Percentiles rank a stretch among this genome's conserved stretches.
These are phyloP conservation scores for Fagus crenata DNA, from an alignment of 306 rosid genomes.

Conservation along the genomic window DNA sequence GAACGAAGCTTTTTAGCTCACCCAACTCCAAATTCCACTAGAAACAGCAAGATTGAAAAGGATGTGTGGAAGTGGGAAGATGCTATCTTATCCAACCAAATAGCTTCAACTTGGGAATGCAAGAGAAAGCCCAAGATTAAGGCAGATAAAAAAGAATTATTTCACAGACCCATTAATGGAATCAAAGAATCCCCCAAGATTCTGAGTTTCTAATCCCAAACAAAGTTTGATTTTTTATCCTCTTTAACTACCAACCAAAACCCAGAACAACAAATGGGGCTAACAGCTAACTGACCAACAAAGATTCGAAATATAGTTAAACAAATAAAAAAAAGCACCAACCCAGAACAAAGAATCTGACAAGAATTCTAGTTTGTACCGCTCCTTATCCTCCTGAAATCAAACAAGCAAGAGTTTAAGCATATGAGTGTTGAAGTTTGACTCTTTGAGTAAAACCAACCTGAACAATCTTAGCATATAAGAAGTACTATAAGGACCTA, in stretches of 20 bases:
- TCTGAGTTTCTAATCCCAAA: constrained; percentile 60
- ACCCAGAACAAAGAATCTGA: constrained; percentile 21
- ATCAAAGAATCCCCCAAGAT: constrained; percentile 64
- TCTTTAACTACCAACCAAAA: constrained; percentile 58
- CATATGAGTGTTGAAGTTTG: constrained; percentile 41
- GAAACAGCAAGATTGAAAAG: constrained; percentile 28
- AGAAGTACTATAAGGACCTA: constrained; percentile 22
- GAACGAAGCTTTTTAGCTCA: constrained; percentile 13
- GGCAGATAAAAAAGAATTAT: constrained; percentile 30
- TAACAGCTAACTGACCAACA: constrained; percentile 37
- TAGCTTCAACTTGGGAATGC: constrained; percentile 48
- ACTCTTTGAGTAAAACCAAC: constrained; percentile 23
- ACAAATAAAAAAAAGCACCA: constrained; percentile 34
- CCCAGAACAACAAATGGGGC: constrained; percentile 48
- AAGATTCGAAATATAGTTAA: constrained; percentile 52
- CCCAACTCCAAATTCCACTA: constrained; percentile 41
- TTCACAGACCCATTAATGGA: constrained; percentile 35
- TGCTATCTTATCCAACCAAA: constrained; percentile 75
- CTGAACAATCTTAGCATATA: constrained; percentile 27
- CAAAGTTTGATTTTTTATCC: constrained; percentile 47
- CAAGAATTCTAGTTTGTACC: constrained; percentile 29
- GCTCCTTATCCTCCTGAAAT: constrained; percentile 35
- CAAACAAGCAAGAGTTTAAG: constrained; percentile 30
- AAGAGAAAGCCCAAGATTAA: constrained; percentile 30
- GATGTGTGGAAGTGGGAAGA: constrained; percentile 42